Conservation (phyloP, 768 basidiomycete species). For the Naganishia kalamii region DNA sequence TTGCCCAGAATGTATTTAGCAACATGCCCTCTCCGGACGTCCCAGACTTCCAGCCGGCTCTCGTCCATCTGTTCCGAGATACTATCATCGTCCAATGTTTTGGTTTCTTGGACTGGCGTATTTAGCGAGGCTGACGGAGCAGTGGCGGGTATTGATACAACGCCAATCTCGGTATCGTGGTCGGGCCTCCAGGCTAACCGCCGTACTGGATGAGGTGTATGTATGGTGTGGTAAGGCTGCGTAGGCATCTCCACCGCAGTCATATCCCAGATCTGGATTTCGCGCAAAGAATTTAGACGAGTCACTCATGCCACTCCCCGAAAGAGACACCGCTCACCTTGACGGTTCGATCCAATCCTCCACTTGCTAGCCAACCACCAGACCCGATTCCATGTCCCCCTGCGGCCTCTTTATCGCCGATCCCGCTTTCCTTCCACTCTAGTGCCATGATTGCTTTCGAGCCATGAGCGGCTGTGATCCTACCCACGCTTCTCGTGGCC, state of each 20-base stretch:
- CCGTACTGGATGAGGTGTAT: conserved; percentile 38
- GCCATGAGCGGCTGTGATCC: conserved; percentile 41
- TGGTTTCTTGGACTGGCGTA: not conserved
- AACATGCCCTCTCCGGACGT: conserved; percentile 40
- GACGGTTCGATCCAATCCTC: conserved; percentile 40
- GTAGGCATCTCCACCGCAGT: conserved; percentile 24
- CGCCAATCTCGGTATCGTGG: conserved; percentile 40
- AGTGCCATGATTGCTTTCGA: conserved; percentile 41
- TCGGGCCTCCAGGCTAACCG: conserved; percentile 40
- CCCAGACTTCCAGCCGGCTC: conserved; percentile 44
- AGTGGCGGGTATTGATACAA: conserved; percentile 32
- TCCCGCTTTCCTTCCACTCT: conserved; percentile 35
- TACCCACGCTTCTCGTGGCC: conserved; percentile 27
- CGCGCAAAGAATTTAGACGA: not conserved
- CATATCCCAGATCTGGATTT: conserved; percentile 45
- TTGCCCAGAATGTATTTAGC: conserved; percentile 38
- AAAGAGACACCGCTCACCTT: conserved; percentile 30
- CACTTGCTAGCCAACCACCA: conserved; percentile 44
- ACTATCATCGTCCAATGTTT: not conserved
- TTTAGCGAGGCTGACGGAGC: not conserved
- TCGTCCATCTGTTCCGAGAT: conserved; percentile 22
- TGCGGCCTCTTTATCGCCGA: conserved; percentile 22
- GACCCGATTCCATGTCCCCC: conserved; percentile 3
- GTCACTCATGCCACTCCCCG: not conserved
- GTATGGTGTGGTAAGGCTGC: conserved; percentile 35